A percentile compares a stretch with the other conserved stretches of the same genome.
Evolutionary conservation across 2,329 filamentous ascomycete genomes (phyloP).

Genomic region (Aspergillus alliaceus): DNA sequence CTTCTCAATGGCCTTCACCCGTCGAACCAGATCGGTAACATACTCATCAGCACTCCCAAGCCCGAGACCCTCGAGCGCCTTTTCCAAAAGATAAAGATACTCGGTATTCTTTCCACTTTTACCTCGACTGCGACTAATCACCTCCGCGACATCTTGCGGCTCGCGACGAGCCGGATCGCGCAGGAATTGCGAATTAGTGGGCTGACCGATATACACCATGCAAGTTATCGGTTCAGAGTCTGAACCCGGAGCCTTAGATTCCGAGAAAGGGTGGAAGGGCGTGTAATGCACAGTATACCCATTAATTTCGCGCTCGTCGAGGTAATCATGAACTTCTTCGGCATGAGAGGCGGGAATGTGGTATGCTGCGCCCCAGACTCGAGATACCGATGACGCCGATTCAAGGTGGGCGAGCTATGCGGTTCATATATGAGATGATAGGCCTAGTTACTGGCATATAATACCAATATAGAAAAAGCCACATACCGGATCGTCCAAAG

Average conservation of each 20-base stretch:
- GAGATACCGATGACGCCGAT: constrained; percentile 33
- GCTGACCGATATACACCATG: constrained; percentile 92
- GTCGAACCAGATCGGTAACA: constrained; percentile 74
- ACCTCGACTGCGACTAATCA: constrained; percentile 74
- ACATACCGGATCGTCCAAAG: constrained; percentile 63
- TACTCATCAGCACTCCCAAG: constrained; percentile 79
- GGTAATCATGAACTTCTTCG: constrained; percentile 79
- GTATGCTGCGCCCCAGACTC: constrained; percentile 92
- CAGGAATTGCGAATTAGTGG: constrained; percentile 88
- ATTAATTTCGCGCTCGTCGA: constrained; percentile 96
- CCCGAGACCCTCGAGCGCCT: constrained; percentile 70
- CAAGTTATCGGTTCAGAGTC: constrained; percentile 47
- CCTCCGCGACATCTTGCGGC: constrained; percentile 71
- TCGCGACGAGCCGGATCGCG: constrained; percentile 60
- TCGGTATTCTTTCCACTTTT: constrained; percentile 89
- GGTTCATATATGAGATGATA: neutral
- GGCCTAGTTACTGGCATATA: neutral
- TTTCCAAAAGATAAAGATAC: constrained; percentile 80
- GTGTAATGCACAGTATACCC: constrained; percentile 94
- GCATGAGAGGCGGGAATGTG: constrained; percentile 73
- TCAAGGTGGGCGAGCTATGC: constrained; percentile 36
- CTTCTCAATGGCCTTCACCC: constrained; percentile 66
- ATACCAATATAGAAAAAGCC: neutral
- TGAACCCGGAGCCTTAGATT: neutral
- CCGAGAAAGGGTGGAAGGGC: constrained; percentile 67